A percentile compares a stretch with the other conserved stretches of the same genome.
These are phyloP conservation scores for Podila epigama DNA, from an alignment of 192 early-diverging fungal genomes.

Conservation along the genomic window DNA sequence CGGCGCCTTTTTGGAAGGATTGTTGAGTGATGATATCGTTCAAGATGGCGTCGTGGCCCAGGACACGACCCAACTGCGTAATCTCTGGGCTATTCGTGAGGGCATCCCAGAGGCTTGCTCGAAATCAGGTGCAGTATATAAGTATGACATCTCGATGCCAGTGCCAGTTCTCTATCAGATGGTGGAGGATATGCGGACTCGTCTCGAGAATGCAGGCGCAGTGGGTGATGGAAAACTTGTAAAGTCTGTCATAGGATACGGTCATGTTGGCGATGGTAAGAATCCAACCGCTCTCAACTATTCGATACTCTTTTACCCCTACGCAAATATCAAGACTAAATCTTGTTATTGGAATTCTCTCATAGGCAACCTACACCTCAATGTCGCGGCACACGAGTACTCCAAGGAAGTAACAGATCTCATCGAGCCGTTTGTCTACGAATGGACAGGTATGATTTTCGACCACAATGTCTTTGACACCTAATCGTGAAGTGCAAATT, in stretches of 20 bases:
- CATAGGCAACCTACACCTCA: constrained; percentile 88
- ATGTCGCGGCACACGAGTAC: constrained; percentile 75
- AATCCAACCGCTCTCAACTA: neutral
- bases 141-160: constrained; percentile 97
- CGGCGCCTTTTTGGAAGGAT: constrained; percentile 70
- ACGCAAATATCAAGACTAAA: constrained; percentile 3
- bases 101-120: constrained; percentile 91
- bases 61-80: constrained; percentile 79
- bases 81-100: constrained; percentile 93
- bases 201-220: constrained; percentile 65
- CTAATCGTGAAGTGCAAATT: neutral
- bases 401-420: constrained; percentile 65
- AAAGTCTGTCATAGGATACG: constrained; percentile 88
- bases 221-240: constrained; percentile 65
- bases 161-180: constrained; percentile 84
- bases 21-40: constrained; percentile 78
- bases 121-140: constrained; percentile 90
- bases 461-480: constrained; percentile 3
- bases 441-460: constrained; percentile 80
- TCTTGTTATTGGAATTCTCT: neutral
- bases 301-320: neutral
- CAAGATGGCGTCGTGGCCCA: constrained; percentile 93
- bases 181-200: constrained; percentile 81
- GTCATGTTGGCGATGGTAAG: constrained; percentile 95
- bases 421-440: constrained; percentile 91